These are phyloP conservation scores for Aspergillus sp. DNA, from an alignment of 2,329 filamentous ascomycete genomes.

Conservation along the genomic window DNA sequence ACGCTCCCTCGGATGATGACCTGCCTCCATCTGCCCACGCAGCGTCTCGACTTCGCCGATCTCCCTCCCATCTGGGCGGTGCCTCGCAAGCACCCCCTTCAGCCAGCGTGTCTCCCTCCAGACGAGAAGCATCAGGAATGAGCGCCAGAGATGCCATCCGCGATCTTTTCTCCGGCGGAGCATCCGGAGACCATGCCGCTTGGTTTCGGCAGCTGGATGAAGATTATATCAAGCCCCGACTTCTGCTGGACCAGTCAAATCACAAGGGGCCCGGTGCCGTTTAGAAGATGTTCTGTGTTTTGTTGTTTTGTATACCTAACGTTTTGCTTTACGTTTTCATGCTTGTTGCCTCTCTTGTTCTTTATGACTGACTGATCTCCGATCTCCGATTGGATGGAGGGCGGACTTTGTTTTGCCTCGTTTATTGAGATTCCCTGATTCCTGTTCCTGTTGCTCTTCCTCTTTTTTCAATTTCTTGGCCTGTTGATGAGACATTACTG, in stretches of 20 bases:
- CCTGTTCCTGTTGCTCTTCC: background rate
- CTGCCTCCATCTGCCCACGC: conserved; percentile 56
- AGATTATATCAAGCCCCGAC: conserved; percentile 88
- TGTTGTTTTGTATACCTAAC: conserved; percentile 6
- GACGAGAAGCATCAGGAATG: conserved; percentile 44
- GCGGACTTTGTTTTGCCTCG: conserved; percentile 1
- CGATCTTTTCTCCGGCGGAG: conserved; percentile 71
- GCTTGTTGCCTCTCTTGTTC: conserved; percentile 3
- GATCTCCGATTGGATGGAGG: background rate
- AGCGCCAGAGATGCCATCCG: conserved; percentile 74
- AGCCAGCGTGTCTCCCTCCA: conserved; percentile 28
- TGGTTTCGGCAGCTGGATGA: conserved; percentile 93
- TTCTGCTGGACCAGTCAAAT: conserved; percentile 71
- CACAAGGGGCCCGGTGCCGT: conserved; percentile 44
- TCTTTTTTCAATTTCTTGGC: background rate
- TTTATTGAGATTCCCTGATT: background rate
- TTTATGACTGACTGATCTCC: background rate
- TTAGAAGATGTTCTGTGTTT: conserved; percentile 21
- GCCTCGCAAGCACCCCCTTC: conserved; percentile 20
- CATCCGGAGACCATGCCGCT: conserved; percentile 79
- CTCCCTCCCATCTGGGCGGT: conserved; percentile 30
- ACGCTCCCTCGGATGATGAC: conserved; percentile 54
- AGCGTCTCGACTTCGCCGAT: conserved; percentile 34
- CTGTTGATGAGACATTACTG: background rate
- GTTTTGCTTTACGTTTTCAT: conserved; percentile 1